phyloP scores from a whole-genome alignment of 2,329 filamentous ascomycete genomes.

The Lomentospora prolificans region DNA sequence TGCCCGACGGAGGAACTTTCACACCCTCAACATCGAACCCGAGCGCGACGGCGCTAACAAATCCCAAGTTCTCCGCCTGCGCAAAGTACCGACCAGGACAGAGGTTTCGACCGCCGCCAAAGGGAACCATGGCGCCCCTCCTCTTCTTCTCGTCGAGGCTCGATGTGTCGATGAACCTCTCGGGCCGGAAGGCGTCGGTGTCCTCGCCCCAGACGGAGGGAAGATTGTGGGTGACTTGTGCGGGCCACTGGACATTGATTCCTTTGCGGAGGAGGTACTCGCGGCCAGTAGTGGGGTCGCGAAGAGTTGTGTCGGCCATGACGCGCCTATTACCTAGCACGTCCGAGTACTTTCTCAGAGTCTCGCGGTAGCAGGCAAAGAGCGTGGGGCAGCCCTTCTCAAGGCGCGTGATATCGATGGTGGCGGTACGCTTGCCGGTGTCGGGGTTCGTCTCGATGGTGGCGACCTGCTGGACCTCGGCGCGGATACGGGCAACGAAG shows the following conservation, averaged over 20 bases:
- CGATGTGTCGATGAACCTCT: constrained; percentile 33
- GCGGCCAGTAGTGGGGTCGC: constrained; percentile 14
- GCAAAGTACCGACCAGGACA: constrained; percentile 24
- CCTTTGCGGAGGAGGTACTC: constrained; percentile 18
- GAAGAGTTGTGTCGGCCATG: constrained; percentile 25
- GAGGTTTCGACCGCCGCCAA: constrained; percentile 22
- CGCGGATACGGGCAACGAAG: constrained; percentile 18
- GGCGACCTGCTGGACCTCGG: constrained; percentile 18
- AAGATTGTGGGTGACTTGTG: constrained; percentile 36
- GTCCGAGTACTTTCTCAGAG: constrained; percentile 27
- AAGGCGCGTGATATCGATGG: constrained; percentile 23
- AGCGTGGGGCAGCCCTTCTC: constrained; percentile 29
- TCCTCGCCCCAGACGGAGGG: constrained; percentile 29
- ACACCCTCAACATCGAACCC: constrained; percentile 16
- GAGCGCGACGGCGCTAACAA: constrained; percentile 15
- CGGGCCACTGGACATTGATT: constrained; percentile 19
- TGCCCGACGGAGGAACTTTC: constrained; percentile 10
- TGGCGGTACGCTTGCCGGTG: constrained; percentile 12
- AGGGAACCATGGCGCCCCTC: constrained; percentile 18
- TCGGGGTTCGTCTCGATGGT: constrained; percentile 4
- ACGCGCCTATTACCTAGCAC: constrained; percentile 28
- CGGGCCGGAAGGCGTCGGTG: constrained; percentile 34
- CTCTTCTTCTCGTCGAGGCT: constrained; percentile 15
- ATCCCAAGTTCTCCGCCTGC: constrained; percentile 18
- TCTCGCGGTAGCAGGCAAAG: constrained; percentile 32